Percentiles rank a stretch among this genome's conserved stretches.
Conservation (phyloP, 2,329 filamentous ascomycete genomes). For the Pseudogymnoascus sp. region DNA sequence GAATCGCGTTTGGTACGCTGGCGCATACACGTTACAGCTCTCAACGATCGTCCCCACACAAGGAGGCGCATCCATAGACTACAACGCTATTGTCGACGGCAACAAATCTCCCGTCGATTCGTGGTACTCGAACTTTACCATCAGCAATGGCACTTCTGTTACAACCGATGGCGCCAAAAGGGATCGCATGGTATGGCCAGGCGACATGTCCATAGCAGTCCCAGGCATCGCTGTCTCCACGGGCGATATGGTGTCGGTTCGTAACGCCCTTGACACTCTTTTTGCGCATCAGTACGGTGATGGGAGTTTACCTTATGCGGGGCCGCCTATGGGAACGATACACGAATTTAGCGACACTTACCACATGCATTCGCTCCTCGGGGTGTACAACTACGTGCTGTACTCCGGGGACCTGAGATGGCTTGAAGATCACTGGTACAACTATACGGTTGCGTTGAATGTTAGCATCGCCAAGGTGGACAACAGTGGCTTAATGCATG, state of each 20-base stretch:
- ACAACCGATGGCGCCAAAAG: constrained; percentile 49
- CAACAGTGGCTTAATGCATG: constrained; percentile 38
- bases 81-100: constrained; percentile 28
- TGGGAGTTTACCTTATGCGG: constrained; percentile 44
- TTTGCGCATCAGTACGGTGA: constrained; percentile 31
- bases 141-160: constrained; percentile 26
- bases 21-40: constrained; percentile 42
- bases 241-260: constrained; percentile 43
- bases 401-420: constrained; percentile 47
- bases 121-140: constrained; percentile 29
- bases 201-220: constrained; percentile 52
- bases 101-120: constrained; percentile 24
- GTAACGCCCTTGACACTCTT: constrained; percentile 42
- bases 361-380: constrained; percentile 51
- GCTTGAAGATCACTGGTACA: constrained; percentile 39
- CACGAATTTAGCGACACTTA: constrained; percentile 44
- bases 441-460: constrained; percentile 42
- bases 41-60: constrained; percentile 32
- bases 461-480: constrained; percentile 33
- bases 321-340: constrained; percentile 35
- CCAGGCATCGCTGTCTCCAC: constrained; percentile 49
- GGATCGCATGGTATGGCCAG: constrained; percentile 53
- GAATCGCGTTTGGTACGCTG: constrained; percentile 47
- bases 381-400: constrained; percentile 50
- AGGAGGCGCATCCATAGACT: constrained; percentile 31